Evolutionary conservation across 2,329 filamentous ascomycete genomes (phyloP).

Genomic region (Fusarium albosuccineum): DNA sequence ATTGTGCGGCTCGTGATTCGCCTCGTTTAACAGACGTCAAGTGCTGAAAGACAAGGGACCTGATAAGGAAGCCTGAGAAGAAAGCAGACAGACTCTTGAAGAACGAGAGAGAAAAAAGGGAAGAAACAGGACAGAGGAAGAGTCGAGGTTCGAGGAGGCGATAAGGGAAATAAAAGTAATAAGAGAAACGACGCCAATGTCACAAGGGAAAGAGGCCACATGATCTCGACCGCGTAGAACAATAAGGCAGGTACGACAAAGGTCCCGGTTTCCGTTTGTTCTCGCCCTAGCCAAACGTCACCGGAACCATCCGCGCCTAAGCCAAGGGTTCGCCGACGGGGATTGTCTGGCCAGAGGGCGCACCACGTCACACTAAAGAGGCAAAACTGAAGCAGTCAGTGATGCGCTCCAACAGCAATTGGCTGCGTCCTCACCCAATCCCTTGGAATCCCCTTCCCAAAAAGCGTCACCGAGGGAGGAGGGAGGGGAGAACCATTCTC

Average conservation of each 20-base stretch:
- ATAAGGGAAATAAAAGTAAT: constrained; percentile 10
- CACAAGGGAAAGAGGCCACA: constrained; percentile 26
- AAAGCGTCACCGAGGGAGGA: constrained; percentile 31
- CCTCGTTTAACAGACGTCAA: constrained; percentile 24
- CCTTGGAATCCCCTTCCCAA: constrained; percentile 6
- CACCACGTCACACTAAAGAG: constrained; percentile 20
- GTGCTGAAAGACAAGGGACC: constrained; percentile 25
- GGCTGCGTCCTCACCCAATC: constrained; percentile 3
- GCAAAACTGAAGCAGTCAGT: not conserved
- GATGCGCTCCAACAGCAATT: constrained; percentile 7
- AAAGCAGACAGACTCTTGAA: constrained; percentile 6
- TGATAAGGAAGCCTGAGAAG: not conserved
- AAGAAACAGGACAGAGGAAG: constrained; percentile 18
- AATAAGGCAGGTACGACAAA: constrained; percentile 14
- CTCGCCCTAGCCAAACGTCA: constrained; percentile 15
- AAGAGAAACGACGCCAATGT: constrained; percentile 19
- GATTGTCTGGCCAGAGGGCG: not conserved
- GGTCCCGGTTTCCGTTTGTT: constrained; percentile 4
- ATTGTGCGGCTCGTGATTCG: constrained; percentile 29
- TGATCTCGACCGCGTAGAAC: constrained; percentile 24
- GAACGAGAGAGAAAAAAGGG: not conserved
- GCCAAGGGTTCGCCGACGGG: constrained; percentile 6
- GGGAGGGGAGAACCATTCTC: not conserved
- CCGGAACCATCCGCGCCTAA: constrained; percentile 16
- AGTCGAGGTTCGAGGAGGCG: not conserved